Conservation (phyloP, 495 filamentous ascomycete species). For the Melanomma pulvis-pyrius region DNA sequence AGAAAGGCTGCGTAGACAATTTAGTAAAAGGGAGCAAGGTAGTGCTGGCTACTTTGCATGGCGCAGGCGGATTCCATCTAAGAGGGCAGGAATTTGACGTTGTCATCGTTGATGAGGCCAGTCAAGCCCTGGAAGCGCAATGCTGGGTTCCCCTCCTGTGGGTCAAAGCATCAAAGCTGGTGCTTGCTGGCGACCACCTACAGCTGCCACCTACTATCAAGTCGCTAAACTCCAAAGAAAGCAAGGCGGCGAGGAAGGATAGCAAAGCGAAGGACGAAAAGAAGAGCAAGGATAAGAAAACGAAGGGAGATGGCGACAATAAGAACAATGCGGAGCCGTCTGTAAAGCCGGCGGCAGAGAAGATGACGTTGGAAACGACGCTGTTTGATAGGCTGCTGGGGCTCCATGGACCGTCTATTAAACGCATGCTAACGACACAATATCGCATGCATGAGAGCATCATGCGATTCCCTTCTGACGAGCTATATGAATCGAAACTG, state of each 20-base stretch:
- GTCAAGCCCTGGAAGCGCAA: conserved; percentile 93
- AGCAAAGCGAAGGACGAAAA: conserved; percentile 29
- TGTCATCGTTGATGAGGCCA: conserved; percentile 93
- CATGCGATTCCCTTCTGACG: conserved; percentile 89
- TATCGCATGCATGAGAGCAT: conserved; percentile 98
- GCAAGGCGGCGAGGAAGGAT: conserved; percentile 36
- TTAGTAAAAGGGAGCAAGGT: conserved; percentile 79
- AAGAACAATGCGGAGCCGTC: conserved; percentile 38
- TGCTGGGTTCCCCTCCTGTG: conserved; percentile 91
- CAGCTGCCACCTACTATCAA: conserved; percentile 96
- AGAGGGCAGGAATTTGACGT: conserved; percentile 84
- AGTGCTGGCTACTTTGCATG: conserved; percentile 89
- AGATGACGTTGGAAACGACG: conserved; percentile 74
- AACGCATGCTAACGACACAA: conserved; percentile 94
- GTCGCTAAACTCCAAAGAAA: conserved; percentile 62
- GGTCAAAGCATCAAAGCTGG: conserved; percentile 70
- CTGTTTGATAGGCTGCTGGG: conserved; percentile 86
- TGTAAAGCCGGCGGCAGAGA: conserved; percentile 33
- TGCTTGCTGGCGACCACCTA: conserved; percentile 92
- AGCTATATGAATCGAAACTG: conserved; percentile 81
- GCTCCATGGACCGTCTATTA: conserved; percentile 81
- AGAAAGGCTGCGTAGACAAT: conserved; percentile 75
- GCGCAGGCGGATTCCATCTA: conserved; percentile 84
- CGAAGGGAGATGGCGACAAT: conserved; percentile 16
- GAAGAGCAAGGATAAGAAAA: conserved; percentile 18